Evolutionary conservation across 192 early-diverging fungal genomes (phyloP), one percentile per base, ranked within the genome.

Genomic region (Chytriomyces sp.): DNA sequence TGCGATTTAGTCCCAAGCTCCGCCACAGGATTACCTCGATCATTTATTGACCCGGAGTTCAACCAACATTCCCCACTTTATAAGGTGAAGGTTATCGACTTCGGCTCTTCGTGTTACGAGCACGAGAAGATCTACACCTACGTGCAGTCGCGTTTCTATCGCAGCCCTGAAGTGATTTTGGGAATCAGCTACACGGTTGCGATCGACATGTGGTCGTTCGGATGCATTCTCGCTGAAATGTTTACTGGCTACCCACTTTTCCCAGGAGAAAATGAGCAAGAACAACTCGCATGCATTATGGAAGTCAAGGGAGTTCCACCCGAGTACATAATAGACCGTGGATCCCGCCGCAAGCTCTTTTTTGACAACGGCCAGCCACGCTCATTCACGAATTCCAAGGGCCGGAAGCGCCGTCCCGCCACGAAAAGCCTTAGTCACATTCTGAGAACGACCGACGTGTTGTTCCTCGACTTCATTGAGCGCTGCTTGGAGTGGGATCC

Each of bases 141-240:
- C 70, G 96, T 99, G 59, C 96, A 99, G 78, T 89, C 86, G 69
- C 85, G 96, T 52, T 99, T 99, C 82, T 99, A 99, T 80, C 91
- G 96, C 37, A 91, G 93, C 30, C 96, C 96, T 6, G 96, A 99
- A 80, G 94, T 99, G 25, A 99, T 99, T 53, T 75, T 99, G 57
- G 94, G 94, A n/a, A 74, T 82, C 39, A 84, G 84, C 12, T 99
- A 99, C 73, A 92, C 86, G 58, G 93, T 89, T 69, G 90, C 94
- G 1, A 99, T 99, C 72, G 96, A 99, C 77, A 92, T 99, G 89
- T 99, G 96, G 96, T 92, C 90, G 64, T 78, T 99, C 52, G 96
- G 96, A 17, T 97, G 95, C 74, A 96, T 99, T 56, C 84, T 96
- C 7, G 95, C 91, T 12, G 96, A 99, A 71, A 79, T 99, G 37